phyloP scores from a whole-genome alignment of 345 rosid species.

The Moringa oleifera region DNA sequence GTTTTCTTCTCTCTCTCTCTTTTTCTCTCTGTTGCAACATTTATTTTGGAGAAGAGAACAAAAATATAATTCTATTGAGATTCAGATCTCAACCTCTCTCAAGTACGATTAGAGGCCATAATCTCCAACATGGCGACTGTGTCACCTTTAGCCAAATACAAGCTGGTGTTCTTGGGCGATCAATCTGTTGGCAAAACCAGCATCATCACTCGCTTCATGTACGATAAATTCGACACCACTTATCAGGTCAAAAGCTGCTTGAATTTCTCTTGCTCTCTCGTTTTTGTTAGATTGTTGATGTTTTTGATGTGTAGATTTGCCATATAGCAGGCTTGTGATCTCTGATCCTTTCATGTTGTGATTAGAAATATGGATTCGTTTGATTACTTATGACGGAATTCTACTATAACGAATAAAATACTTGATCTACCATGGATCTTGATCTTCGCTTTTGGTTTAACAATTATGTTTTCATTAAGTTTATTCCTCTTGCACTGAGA shows the following conservation, averaged over 20 bases:
- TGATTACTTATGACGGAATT: no score
- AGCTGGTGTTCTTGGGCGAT: slow-evolving; percentile 81
- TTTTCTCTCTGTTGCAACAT: neutral
- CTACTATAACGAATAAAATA: neutral
- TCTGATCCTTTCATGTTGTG: neutral
- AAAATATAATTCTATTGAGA: slow-evolving; percentile 3
- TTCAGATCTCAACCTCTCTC: slow-evolving; percentile 29
- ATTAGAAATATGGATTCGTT: neutral
- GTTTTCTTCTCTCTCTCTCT: neutral
- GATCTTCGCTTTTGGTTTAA: neutral
- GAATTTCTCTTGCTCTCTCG: neutral
- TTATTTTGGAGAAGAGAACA: neutral
- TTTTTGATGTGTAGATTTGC: neutral
- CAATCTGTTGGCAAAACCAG: slow-evolving; percentile 88
- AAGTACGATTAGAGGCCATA: neutral
- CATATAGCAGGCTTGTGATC: neutral
- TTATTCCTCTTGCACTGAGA: neutral
- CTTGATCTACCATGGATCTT: slow-evolving; percentile 1
- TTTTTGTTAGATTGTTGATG: neutral
- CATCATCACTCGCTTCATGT: slow-evolving; percentile 95
- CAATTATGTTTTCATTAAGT: no score
- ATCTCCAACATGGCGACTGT: slow-evolving; percentile 54
- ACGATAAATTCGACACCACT: slow-evolving; percentile 90
- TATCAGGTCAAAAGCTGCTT: slow-evolving; percentile 48
- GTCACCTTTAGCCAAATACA: slow-evolving; percentile 76